Evolutionary conservation across 441 rosid species (phyloP).

Genomic region (Populus trichocarpa): DNA sequence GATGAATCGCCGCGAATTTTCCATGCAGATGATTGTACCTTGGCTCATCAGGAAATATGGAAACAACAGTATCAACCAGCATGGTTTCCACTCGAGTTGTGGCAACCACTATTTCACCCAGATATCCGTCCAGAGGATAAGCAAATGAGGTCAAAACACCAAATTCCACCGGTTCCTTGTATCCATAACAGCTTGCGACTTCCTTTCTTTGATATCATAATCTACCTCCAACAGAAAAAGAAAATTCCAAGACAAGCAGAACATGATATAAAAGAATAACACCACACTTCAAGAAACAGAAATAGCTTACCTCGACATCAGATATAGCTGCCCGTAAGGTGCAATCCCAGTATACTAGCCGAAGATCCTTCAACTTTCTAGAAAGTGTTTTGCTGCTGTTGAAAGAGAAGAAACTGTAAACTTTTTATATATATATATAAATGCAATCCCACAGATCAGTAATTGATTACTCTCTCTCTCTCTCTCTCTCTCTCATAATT

Average conservation of each 20-base stretch:
- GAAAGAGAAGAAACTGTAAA: too few relatives aligned
- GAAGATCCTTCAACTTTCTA: conserved; percentile 44
- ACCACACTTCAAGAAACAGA: conserved; percentile 11
- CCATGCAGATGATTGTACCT: conserved; percentile 84
- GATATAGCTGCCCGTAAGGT: conserved; percentile 81
- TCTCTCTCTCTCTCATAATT: too few relatives aligned
- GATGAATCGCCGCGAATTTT: conserved; percentile 69
- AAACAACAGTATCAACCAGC: conserved; percentile 97
- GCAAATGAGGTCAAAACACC: conserved; percentile 90
- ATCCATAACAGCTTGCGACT: conserved; percentile 64
- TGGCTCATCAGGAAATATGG: conserved; percentile 79
- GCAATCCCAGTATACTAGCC: conserved; percentile 94
- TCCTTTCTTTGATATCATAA: conserved; percentile 71
- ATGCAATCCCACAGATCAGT: too few relatives aligned
- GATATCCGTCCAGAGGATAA: conserved; percentile 70
- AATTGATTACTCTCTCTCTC: too few relatives aligned
- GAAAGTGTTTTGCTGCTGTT: too few relatives aligned
- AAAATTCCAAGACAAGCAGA: conserved; percentile 22
- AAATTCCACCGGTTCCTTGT: conserved; percentile 79
- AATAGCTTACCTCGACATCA: conserved; percentile 70
- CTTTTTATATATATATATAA: too few relatives aligned
- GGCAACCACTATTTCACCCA: conserved; percentile 93
- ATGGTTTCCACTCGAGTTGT: conserved; percentile 96
- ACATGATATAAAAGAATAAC: conserved; percentile 4
- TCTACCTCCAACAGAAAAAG: conserved; percentile 53